Percentiles rank a stretch among this genome's conserved stretches.
Evolutionary conservation across 2,329 filamentous ascomycete genomes (phyloP).

Genomic region (Knoxdaviesia capensis): DNA sequence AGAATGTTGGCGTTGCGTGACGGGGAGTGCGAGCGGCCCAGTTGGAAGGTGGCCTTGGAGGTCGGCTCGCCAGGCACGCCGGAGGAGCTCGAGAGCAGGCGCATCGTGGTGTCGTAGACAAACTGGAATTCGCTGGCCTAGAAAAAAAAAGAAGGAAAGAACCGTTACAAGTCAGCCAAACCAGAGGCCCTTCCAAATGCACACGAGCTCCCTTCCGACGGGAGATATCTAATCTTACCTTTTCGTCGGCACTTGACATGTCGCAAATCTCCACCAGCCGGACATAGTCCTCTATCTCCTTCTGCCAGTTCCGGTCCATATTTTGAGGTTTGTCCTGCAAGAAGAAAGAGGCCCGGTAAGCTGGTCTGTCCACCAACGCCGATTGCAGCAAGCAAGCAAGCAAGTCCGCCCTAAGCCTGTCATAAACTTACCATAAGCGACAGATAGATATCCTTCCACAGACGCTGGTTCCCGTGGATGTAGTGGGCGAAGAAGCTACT

Average conservation of each 20-base stretch:
- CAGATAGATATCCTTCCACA: conserved; percentile 44
- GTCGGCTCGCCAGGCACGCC: conserved; percentile 11
- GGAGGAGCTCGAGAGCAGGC: conserved; percentile 23
- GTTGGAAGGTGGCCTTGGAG: conserved; percentile 10
- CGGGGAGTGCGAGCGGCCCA: conserved; percentile 16
- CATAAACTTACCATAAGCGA: conserved; percentile 24
- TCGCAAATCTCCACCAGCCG: conserved; percentile 22
- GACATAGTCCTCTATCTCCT: conserved; percentile 21
- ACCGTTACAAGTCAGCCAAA: too few relatives aligned
- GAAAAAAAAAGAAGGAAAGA: too few relatives aligned
- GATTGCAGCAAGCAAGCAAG: not conserved
- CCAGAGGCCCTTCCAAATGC: too few relatives aligned
- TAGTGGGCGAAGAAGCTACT: conserved; percentile 32
- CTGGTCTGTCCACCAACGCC: not conserved
- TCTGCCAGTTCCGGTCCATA: conserved; percentile 19
- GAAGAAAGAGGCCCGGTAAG: not conserved
- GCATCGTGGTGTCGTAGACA: conserved; percentile 23
- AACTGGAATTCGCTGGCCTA: too few relatives aligned
- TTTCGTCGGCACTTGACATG: conserved; percentile 9
- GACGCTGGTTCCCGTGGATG: conserved; percentile 32
- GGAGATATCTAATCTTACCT: conserved; percentile 18
- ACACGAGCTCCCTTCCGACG: too few relatives aligned
- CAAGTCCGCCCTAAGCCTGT: not conserved
- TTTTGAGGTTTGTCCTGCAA: conserved; percentile 14
- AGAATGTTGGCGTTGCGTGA: conserved; percentile 29